Evolutionary conservation across 2,329 filamentous ascomycete species (phyloP).

Genomic region (Monilinia aucupariae): DNA sequence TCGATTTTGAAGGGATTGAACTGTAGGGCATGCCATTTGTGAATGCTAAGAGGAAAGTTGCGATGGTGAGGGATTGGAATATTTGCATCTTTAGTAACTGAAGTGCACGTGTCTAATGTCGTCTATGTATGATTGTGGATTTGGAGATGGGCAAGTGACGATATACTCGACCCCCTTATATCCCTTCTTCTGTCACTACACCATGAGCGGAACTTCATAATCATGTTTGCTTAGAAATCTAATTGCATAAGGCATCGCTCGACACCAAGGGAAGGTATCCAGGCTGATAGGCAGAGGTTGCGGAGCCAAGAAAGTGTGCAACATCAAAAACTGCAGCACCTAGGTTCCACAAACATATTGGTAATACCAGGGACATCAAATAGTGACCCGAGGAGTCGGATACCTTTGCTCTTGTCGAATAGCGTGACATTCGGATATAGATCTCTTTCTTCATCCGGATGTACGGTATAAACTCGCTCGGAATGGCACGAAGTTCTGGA

Average conservation of each 20-base stretch:
- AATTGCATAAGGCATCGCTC: not conserved
- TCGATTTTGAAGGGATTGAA: not conserved
- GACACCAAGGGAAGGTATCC: not conserved
- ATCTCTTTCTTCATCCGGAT: not conserved
- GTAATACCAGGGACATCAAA: too few species aligned
- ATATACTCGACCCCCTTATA: not conserved
- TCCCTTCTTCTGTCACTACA: not conserved
- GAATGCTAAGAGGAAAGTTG: not conserved
- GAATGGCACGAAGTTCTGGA: not conserved
- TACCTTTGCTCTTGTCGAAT: too few species aligned
- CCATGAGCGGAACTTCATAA: not conserved
- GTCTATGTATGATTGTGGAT: not conserved
- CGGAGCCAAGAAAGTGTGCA: too few species aligned
- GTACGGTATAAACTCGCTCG: not conserved
- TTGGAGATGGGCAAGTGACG: not conserved
- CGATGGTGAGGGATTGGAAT: not conserved
- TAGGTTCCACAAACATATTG: too few species aligned
- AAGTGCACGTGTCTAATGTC: not conserved
- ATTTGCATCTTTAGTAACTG: not conserved
- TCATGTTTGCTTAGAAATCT: not conserved
- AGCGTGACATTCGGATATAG: not conserved
- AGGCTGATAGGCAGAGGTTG: too few species aligned
- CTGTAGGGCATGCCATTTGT: not conserved
- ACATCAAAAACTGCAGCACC: too few species aligned
- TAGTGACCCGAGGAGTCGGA: too few species aligned